Conservation (phyloP, 768 basidiomycete genomes). For the Brasilioporus rufonigricans region DNA sequence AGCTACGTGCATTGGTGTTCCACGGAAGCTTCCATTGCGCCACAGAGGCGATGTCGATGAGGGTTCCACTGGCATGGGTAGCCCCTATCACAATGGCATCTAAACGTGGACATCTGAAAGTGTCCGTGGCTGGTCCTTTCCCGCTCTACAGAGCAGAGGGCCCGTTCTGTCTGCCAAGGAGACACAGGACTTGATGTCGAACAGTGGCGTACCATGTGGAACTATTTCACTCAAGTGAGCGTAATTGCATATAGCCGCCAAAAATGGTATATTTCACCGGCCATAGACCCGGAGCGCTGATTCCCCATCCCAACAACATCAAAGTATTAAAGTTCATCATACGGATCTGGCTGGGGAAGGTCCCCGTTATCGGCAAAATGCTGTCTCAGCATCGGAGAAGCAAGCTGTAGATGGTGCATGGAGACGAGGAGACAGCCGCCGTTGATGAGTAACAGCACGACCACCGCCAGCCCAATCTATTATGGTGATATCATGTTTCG, state of each 20-base stretch:
- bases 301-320: not conserved
- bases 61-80: not conserved
- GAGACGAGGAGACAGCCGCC: constrained; percentile 19
- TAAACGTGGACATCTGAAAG: not conserved
- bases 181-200: constrained; percentile 4
- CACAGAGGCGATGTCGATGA: not conserved
- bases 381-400: constrained; percentile 16
- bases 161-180: not conserved
- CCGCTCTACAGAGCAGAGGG: not conserved
- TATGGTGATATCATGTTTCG: not conserved
- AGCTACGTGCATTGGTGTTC: not conserved
- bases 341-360: constrained; percentile 30
- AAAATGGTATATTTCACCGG: constrained; percentile 1
- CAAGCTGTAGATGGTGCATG: constrained; percentile 15
- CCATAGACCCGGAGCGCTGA: not conserved
- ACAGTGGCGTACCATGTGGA: not conserved
- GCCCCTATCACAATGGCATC: not conserved
- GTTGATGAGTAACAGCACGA: constrained; percentile 24
- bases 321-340: constrained; percentile 27
- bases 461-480: constrained; percentile 17
- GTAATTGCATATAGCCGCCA: not conserved
- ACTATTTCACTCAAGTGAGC: not conserved
- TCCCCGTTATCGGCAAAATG: constrained; percentile 24
- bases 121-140: not conserved
- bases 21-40: not conserved